Base-by-base conservation (phyloP, 2,329 filamentous ascomycete genomes). In the Aureobasidium sp. region DNA sequence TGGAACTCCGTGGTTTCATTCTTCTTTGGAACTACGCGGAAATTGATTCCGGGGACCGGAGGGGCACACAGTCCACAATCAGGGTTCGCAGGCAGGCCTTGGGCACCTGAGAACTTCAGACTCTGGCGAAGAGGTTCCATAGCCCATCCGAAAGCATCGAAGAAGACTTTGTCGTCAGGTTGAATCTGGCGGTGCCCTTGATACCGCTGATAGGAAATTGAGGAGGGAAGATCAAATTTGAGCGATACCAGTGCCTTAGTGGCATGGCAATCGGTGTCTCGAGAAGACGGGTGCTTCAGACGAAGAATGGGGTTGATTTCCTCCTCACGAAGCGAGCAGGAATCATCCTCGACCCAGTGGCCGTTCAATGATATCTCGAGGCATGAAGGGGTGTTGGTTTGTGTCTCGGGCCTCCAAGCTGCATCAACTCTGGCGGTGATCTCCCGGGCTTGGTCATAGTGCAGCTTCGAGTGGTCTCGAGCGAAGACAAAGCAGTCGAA, bases 401-500 rank as follows among this genome's bases (percentile, higher is more conserved):
- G 25, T 14, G 8, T 14, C 47, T 67, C 74, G 15, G 78, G 76
- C 31, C 75, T 70, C 77, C 81, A 84, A 11, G 63, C 63, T n/a
- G 74, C 70, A 7, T 76, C 70, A n/a, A 86, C 59, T 15, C 73
- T 73, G 2, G 78, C 82, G 36, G 84, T 66, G 3, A 75, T 71
- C 2, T 73, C 67, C 37, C 84, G 77, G 6, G 72, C 63, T 48
- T 81, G 76, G 20, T 79, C 78, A 41, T 79, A 78, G 15, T 77
- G 71, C 7, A 81, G 71, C 5, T 78, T 74, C 9, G 72, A 70
- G 62, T 78, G 78, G 51, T 81, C 76, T 7, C 76, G 66, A 1
- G 84, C 78, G 66, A 88, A 84, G 0, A 87, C 80, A 66, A 85
- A 86, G 1, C 70, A 70, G 67, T 87, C 84, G 5, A 78, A 62